Base-by-base conservation (phyloP, 2,329 filamentous ascomycete species). In the Ceratocystis destructans region DNA sequence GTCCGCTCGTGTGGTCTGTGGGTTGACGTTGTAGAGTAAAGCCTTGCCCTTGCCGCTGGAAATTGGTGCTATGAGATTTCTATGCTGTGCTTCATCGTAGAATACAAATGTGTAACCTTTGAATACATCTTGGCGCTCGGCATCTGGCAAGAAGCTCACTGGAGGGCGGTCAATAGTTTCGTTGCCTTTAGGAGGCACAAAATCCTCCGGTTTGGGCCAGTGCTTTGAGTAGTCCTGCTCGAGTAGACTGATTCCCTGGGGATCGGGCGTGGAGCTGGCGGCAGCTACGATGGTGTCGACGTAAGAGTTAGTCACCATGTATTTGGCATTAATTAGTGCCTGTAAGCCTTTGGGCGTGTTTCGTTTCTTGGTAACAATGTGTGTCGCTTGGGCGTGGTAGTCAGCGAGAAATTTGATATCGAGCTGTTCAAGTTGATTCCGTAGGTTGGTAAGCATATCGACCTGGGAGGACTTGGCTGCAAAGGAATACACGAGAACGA, bases 91-190 rank as follows among this genome's bases (percentile, higher is more conserved):
- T 64, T 82, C 75, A 65, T 92, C 86, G 70, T 92, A 87, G 71
- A 97, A 96, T 2, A 99, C 80, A 72, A 97, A 96, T 0, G 87
- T 93, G 72, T 92, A 94, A 2, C 89, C 89, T 10, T 89, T 84
- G 70, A 99, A 97, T 0, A 99, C 79, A 33, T 86, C 84, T 6
- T 78, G 77, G 22, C 94, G 83, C 17, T 77, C 75, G 0, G 79
- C 70, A 69, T 93, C 83, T 0, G 94, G 93, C 6, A 81, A 79
- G 72, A 96, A 93, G 12, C 85, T 82, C n/a, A 83, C 81, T 8
- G 83, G 78, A 0, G 86, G 82, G 61, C 87, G 83, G 45, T 86
- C 79, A 1, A 86, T 82, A 0, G 88, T 88, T 73, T 97, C 93
- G 62, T 86, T 86, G 1, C 88, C 89, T 4, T 83, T 81, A 0